Percentiles rank a stretch among this genome's conserved stretches.
Evolutionary conservation across 208 protist genomes (phyloP).

Genomic region (Wallacemonas sp.): DNA sequence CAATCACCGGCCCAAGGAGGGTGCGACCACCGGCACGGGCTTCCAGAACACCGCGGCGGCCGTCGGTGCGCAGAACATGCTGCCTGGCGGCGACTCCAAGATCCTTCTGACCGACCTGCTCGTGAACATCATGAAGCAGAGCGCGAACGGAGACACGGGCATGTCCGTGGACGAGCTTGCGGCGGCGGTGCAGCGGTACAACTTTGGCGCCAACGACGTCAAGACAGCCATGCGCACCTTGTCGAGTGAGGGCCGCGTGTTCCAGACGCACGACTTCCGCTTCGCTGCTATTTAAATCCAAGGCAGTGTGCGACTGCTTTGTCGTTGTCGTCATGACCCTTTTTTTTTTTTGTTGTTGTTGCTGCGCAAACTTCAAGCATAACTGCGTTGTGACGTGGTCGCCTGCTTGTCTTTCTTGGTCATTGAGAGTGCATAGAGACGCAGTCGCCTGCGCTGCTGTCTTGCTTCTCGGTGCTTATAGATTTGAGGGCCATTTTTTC

Average conservation of each 20-base stretch:
- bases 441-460: neutral
- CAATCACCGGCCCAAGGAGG: conserved; percentile 36
- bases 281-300: conserved; percentile 47
- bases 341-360: neutral
- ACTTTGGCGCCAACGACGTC: conserved; percentile 67
- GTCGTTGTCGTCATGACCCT: neutral
- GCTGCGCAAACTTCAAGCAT: neutral
- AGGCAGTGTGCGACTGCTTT: conserved; percentile 39
- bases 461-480: no score
- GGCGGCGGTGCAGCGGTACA: conserved; percentile 61
- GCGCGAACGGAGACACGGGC: conserved; percentile 46
- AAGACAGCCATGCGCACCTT: conserved; percentile 71
- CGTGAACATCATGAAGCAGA: conserved; percentile 68
- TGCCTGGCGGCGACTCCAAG: conserved; percentile 68
- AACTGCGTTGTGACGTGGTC: neutral
- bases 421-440: neutral
- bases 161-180: conserved; percentile 85
- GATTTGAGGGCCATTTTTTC: no score
- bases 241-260: conserved; percentile 75
- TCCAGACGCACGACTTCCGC: conserved; percentile 84
- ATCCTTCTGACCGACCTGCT: conserved; percentile 80
- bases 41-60: conserved; percentile 64
- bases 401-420: neutral
- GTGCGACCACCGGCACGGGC: conserved; percentile 21
- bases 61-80: conserved; percentile 66